phyloP scores from a whole-genome alignment of 1,139 yeast genomes.

The Yamadazyma triangularis region DNA sequence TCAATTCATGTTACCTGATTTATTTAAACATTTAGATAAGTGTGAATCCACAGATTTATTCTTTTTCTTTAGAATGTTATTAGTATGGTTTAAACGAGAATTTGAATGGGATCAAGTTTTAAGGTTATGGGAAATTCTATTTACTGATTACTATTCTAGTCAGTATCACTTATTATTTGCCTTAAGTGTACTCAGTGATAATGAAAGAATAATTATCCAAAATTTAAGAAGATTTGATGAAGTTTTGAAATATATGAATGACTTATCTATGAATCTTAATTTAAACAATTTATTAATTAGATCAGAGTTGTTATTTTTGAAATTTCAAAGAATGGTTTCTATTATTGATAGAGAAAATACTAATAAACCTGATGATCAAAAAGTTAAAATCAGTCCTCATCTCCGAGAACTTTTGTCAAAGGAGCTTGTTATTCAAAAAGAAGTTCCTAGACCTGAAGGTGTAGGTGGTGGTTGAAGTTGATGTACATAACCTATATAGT shows the following conservation, averaged over 20 bases:
- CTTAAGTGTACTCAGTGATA: conserved; percentile 79
- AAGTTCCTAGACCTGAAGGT: conserved; percentile 49
- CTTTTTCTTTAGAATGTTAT: conserved; percentile 89
- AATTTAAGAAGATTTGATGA: conserved; percentile 81
- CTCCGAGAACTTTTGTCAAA: conserved; percentile 57
- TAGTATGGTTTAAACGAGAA: conserved; percentile 95
- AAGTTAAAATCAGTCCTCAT: conserved; percentile 34
- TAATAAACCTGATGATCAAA: conserved; percentile 12
- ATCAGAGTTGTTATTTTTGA: conserved; percentile 75
- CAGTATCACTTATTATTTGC: conserved; percentile 89
- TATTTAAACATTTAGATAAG: conserved; percentile 75
- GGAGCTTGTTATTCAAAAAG: conserved; percentile 62
- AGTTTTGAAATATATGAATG: conserved; percentile 89
- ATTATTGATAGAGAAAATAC: conserved; percentile 60
- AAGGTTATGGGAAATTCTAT: conserved; percentile 83
- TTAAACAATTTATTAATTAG: conserved; percentile 71
- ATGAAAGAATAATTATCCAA: conserved; percentile 72
- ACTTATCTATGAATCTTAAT: conserved; percentile 71
- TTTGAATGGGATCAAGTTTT: conserved; percentile 76
- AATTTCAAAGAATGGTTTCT: conserved; percentile 74
- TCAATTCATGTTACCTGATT: conserved; percentile 81
- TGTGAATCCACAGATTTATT: conserved; percentile 89
- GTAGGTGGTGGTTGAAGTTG: conserved; percentile 43
- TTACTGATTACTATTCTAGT: conserved; percentile 82
- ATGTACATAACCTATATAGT: too few species aligned